Conservation (phyloP, 495 filamentous ascomycete species). For the Penicillium longicatenatum region DNA sequence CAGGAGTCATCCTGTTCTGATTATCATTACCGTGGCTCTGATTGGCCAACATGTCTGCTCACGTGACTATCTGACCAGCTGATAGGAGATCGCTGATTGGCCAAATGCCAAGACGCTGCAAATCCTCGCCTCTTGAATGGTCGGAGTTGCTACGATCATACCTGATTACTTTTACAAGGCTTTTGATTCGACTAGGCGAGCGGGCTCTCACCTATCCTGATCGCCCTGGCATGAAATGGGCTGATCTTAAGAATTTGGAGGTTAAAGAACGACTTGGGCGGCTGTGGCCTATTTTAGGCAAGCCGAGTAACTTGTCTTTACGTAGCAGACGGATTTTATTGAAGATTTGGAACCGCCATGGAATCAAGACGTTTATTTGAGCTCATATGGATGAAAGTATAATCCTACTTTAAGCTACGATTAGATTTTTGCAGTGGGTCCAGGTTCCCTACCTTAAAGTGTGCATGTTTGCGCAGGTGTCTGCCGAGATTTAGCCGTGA, state of each 20-base stretch:
- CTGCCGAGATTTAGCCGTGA: background rate
- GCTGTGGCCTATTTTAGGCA: background rate
- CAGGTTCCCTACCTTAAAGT: background rate
- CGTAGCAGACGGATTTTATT: too few species aligned
- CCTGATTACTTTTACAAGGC: constrained; percentile 8
- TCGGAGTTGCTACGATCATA: background rate
- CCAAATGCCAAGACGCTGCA: background rate
- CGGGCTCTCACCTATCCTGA: background rate
- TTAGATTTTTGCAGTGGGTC: background rate
- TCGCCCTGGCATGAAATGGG: background rate
- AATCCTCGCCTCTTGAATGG: constrained; percentile 15
- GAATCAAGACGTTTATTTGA: too few species aligned
- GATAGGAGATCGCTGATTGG: constrained; percentile 19
- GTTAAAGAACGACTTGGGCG: background rate
- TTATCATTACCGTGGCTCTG: constrained; percentile 31
- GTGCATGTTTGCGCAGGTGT: background rate
- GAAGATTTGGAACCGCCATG: too few species aligned
- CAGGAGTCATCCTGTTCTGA: constrained; percentile 14
- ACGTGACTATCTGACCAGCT: constrained; percentile 8
- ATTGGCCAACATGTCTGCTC: constrained; percentile 25
- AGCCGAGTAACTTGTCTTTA: too few species aligned
- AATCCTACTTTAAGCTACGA: background rate
- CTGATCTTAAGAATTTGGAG: background rate
- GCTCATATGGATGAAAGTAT: background rate
- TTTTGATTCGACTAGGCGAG: constrained; percentile 11